Percentiles rank a stretch among this genome's conserved stretches.
Evolutionary conservation across 129 eudicot genomes (phyloP).

Genomic region (Helichrysum umbraculigerum): DNA sequence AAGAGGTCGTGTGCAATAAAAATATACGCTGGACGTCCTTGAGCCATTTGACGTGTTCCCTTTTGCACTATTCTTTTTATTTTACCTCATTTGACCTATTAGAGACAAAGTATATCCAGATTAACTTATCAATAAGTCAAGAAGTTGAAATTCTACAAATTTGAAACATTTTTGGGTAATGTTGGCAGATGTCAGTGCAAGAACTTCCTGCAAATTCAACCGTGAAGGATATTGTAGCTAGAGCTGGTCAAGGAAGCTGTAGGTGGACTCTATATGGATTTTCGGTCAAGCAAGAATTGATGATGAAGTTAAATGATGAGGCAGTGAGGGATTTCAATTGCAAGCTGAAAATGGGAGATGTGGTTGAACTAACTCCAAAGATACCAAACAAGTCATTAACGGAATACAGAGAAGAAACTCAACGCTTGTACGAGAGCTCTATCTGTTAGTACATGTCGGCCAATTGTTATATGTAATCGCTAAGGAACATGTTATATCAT

Average conservation of each 20-base stretch:
- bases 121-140: no score
- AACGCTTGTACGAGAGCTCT: conserved; percentile 69
- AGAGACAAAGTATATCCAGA: no score
- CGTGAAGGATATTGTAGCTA: conserved; percentile 53
- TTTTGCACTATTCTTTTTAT: no score
- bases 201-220: conserved; percentile 71
- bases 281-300: conserved; percentile 64
- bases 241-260: conserved; percentile 53
- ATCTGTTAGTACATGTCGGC: neutral
- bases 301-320: conserved; percentile 64
- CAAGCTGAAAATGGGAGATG: conserved; percentile 91
- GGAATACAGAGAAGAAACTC: conserved; percentile 80
- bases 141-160: neutral
- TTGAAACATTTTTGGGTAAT: neutral
- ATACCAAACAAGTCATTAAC: conserved; percentile 71
- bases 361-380: conserved; percentile 71
- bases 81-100: no score
- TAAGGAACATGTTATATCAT: neutral
- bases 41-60: no score
- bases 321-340: conserved; percentile 63
- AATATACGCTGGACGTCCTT: no score
- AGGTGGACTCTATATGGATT: conserved; percentile 67
- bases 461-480: conserved; percentile 5
- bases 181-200: conserved; percentile 83
- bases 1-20: no score